Percentiles rank a stretch among this genome's conserved stretches.
Evolutionary conservation across 345 rosid genomes (phyloP).

Genomic region (Corymbia maculata): DNA sequence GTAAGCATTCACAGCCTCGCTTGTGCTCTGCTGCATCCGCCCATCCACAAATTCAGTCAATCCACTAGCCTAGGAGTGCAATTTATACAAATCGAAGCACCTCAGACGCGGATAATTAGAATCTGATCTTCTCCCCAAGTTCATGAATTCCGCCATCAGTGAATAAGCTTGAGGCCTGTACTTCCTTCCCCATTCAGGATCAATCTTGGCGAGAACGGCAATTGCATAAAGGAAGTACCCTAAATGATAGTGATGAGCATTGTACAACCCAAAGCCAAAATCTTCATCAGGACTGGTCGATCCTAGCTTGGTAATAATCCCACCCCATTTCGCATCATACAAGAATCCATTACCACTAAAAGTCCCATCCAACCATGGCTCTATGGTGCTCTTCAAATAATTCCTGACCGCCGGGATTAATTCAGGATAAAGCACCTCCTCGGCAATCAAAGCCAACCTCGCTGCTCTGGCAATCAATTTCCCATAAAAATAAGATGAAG

Average conservation of each 20-base stretch:
- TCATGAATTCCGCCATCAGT: conserved; percentile 76
- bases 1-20: conserved; percentile 88
- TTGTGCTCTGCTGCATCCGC: conserved; percentile 79
- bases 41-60: conserved; percentile 81
- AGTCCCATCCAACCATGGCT: conserved; percentile 78
- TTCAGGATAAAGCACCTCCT: conserved; percentile 54
- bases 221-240: conserved; percentile 87
- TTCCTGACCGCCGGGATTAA: conserved; percentile 52
- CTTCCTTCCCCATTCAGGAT: conserved; percentile 70
- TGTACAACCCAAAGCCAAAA: conserved; percentile 76
- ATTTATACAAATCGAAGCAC: conserved; percentile 79
- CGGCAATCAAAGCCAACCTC: conserved; percentile 78
- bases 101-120: conserved; percentile 59
- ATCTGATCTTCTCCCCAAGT: conserved; percentile 31
- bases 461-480: conserved; percentile 80
- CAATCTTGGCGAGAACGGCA: conserved; percentile 76
- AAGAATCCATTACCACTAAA: conserved; percentile 69
- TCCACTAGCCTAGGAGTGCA: conserved; percentile 97
- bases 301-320: conserved; percentile 66
- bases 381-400: conserved; percentile 63
- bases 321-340: conserved; percentile 83
- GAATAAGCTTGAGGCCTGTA: conserved; percentile 72
- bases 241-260: conserved; percentile 75
- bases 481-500: conserved; percentile 70
- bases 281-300: conserved; percentile 54